A percentile compares a stretch with the other conserved stretches of the same genome.
Conservation (phyloP, 2,329 filamentous ascomycete species). For the Verticillium isaacii region DNA sequence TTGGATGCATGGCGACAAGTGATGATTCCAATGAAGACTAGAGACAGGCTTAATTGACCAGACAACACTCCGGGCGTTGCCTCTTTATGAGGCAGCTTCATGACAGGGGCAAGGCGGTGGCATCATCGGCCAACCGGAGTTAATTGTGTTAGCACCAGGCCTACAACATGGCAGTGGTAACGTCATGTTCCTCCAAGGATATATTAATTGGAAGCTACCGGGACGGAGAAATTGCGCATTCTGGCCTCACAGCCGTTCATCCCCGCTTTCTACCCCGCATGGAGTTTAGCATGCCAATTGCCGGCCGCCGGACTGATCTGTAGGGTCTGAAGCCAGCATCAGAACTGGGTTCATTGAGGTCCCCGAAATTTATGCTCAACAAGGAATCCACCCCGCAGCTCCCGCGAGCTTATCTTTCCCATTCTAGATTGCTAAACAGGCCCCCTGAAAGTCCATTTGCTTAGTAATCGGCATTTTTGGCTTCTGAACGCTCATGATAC, state of each 20-base stretch:
- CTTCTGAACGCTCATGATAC: too few relatives aligned
- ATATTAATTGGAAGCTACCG: background rate
- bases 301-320: background rate
- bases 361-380: too few relatives aligned
- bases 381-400: too few relatives aligned
- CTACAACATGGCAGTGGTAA: background rate
- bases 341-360: too few relatives aligned
- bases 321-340: background rate
- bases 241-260: background rate
- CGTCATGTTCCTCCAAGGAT: background rate
- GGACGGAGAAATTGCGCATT: background rate
- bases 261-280: background rate
- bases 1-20: background rate
- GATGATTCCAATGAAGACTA: background rate
- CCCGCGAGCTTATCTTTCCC: too few relatives aligned
- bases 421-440: too few relatives aligned
- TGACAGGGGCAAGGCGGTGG: background rate
- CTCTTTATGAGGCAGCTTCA: background rate
- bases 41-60: too few relatives aligned
- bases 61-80: background rate
- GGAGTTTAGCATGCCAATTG: background rate
- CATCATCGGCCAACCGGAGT: background rate
- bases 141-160: background rate
- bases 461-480: too few relatives aligned
- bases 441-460: too few relatives aligned